Base-by-base conservation (phyloP, 495 filamentous ascomycete genomes). In the Cercophora sp. region DNA sequence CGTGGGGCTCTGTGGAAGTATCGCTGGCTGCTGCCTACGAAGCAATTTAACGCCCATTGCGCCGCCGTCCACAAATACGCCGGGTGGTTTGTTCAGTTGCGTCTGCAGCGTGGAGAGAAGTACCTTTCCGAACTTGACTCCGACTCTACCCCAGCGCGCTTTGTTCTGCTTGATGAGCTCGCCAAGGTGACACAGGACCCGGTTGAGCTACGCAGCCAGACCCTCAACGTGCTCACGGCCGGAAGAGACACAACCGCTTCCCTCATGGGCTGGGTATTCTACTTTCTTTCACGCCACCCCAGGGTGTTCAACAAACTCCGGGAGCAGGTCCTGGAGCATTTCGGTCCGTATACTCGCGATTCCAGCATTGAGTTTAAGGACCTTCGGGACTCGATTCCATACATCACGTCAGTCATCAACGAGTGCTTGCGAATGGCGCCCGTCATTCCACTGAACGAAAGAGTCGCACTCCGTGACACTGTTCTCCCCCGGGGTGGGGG, bases 141-240 rank as follows among this genome's bases (percentile, higher is more conserved):
- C 8, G 8, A 36, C 0, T 29, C 16, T 35, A 22, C 32, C 10
- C 27, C 31, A 16, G 45, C 46, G 2, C 73, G 79, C 26, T 88
- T 83, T 54, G 74, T 85, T 51, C 82, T 89, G 39, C 72, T 87
- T 0, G 66, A 87, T 50, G 85, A 83, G 13, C 67, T 91, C 20
- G 79, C 76, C 5, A 77, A 76, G 22, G 69, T 76, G 16, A 86
- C 79, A 2, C 68, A 78, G 27, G 74, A 88, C 52, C 76, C 78
- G 0, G 71, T 76, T 20, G 72, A 81, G 22, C 69, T 89, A 18
- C 70, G 85, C 26, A 76, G 81, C 52, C 80, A 87, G 59, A 71
- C 84, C 51, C 70, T 88, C 40, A 83, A 85, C 47, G 75, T 88
- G 37, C 71, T 89, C 0, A 71, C 83, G 1, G 85, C 85, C 0